Evolutionary conservation across 83 land plant species (phyloP), one percentile per base, ranked within the genome.

Genomic region (Picea engelmannii): DNA sequence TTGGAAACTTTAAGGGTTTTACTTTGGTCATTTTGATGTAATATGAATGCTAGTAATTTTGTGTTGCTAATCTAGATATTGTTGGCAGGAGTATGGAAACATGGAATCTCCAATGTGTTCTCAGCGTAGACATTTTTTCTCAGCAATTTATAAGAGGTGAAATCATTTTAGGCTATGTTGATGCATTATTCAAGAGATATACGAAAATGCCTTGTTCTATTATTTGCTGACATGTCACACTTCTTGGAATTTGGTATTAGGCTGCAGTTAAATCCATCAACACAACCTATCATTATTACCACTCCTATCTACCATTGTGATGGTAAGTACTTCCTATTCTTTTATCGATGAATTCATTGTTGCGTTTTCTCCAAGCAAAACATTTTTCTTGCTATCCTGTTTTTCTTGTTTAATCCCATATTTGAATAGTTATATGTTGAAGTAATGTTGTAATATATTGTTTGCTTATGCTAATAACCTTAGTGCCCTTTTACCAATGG

Each of bases 291-390:
- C 61, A 84, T 96, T 20, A 76, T 96, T 25, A 88, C 96, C 42
- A 66, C 91, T 20, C 99, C 99, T 65, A 85, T 95, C 25, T 91
- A 93, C 83, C 93, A 96, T 81, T 90, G 90, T 80, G 99, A 95
- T 89, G 93, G 99, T 96, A 38, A 81, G 92, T 83, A 66, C 9
- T 69, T 44, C 59, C n/a, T 55, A 18, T 47, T 69, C 55, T 52
- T 11, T 70, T 20, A 38, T 5, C 8, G 21, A 0, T 38, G 9
- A 31, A 21, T 70, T 40, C 2, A 20, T 70, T 42, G 75, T n/a
- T 70, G 42, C 8, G 24, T 4, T 18, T 17, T 20, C 18, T 35
- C 44, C 4, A 42, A 31, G 40, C 17, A 18, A 15, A 40, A 15
- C 15, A 16, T 38, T 38, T 69, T 68, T 7, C 42, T 16, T 17